Evolutionary conservation across 257 asterid species (phyloP).

Genomic region (Striga asiatica): DNA sequence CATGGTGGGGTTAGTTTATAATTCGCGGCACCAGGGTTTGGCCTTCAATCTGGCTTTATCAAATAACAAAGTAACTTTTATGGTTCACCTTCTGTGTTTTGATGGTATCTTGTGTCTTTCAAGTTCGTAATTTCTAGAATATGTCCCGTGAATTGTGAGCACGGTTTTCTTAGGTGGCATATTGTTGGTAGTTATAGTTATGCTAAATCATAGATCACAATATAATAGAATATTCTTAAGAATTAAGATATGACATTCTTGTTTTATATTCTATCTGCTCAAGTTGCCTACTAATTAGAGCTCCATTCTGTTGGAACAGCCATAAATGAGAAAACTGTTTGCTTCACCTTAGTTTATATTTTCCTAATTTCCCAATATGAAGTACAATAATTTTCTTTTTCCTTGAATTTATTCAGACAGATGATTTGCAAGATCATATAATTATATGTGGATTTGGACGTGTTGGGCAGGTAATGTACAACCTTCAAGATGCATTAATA

Average conservation of each 20-base stretch:
- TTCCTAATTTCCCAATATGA: conserved; percentile 17
- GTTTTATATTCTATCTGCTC: neutral
- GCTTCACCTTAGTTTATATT: conserved; percentile 8
- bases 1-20: neutral
- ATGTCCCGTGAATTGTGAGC: too few species aligned
- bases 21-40: neutral
- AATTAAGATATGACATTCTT: neutral
- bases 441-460: conserved; percentile 99
- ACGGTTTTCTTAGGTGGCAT: too few species aligned
- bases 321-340: neutral
- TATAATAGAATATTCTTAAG: neutral
- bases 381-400: conserved; percentile 10
- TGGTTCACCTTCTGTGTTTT: neutral
- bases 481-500: neutral
- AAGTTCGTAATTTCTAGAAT: neutral
- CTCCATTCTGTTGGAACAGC: neutral
- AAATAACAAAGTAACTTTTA: neutral
- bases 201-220: too few species aligned
- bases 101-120: neutral
- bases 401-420: conserved; percentile 55
- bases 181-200: too few species aligned
- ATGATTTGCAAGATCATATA: conserved; percentile 97
- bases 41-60: conserved; percentile 1
- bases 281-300: neutral
- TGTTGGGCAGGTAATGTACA: conserved; percentile 80